phyloP scores from a whole-genome alignment of 1,139 yeast species.

The Meyerozyma guilliermondii region DNA sequence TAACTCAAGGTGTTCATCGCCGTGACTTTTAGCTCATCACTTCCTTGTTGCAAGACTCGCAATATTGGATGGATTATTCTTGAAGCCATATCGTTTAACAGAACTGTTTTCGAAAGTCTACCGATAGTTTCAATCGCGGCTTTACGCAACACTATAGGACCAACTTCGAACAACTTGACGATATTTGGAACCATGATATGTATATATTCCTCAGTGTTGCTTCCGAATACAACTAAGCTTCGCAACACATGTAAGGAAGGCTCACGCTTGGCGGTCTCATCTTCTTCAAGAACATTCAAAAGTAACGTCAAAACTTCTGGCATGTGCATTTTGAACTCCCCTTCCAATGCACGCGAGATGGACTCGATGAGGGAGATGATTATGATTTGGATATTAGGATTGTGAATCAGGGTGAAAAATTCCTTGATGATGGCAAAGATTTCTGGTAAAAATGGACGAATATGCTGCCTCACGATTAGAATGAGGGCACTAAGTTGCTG shows the following conservation, averaged over 20 bases:
- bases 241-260: constrained; percentile 75
- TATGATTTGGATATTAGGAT: constrained; percentile 67
- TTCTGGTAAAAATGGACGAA: constrained; percentile 73
- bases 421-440: constrained; percentile 76
- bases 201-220: constrained; percentile 81
- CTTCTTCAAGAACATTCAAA: constrained; percentile 74
- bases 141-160: constrained; percentile 53
- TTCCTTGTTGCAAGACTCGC: constrained; percentile 50
- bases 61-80: constrained; percentile 84
- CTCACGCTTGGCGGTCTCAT: constrained; percentile 56
- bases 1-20: constrained; percentile 80
- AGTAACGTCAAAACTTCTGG: constrained; percentile 75
- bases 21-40: constrained; percentile 59
- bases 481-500: constrained; percentile 82
- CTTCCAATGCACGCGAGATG: constrained; percentile 80
- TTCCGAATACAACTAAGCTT: constrained; percentile 85
- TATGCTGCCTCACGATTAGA: constrained; percentile 82
- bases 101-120: constrained; percentile 66
- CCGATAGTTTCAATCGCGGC: constrained; percentile 86
- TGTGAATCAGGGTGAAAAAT: constrained; percentile 51
- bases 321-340: constrained; percentile 83
- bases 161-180: constrained; percentile 73
- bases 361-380: constrained; percentile 80
- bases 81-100: constrained; percentile 84
- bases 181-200: constrained; percentile 83